Percentiles rank a stretch among this genome's conserved stretches.
phyloP scores from a whole-genome alignment of 495 filamentous ascomycete species.

The Lindgomyces ingoldianus region DNA sequence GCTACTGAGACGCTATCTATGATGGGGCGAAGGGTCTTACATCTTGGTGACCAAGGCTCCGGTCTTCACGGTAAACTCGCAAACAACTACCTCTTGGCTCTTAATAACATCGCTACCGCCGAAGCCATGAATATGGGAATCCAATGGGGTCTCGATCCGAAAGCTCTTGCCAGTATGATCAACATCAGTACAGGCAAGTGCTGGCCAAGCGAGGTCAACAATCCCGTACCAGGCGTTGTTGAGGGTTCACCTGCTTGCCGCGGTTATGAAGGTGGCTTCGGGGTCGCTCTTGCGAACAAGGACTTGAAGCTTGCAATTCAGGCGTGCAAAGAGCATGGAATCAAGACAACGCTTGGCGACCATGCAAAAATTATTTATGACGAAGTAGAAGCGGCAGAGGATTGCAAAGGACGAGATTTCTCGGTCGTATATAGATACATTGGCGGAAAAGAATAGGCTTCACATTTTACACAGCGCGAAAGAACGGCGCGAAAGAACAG shows the following conservation, averaged over 20 bases:
- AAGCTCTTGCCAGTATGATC: constrained; percentile 74
- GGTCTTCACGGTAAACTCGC: constrained; percentile 85
- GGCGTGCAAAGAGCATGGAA: constrained; percentile 37
- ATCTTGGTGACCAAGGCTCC: constrained; percentile 76
- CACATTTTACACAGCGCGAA: too few species aligned
- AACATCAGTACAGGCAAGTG: constrained; percentile 84
- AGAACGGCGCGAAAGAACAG: too few species aligned
- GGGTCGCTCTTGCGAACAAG: constrained; percentile 81
- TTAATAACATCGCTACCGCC: constrained; percentile 88
- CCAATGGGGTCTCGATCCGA: constrained; percentile 78
- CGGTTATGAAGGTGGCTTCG: constrained; percentile 81
- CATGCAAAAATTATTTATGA: constrained; percentile 45
- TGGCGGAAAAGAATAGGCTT: constrained; percentile 43
- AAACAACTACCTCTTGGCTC: constrained; percentile 89
- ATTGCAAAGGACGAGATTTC: constrained; percentile 47
- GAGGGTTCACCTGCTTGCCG: constrained; percentile 68
- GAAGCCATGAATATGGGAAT: constrained; percentile 94
- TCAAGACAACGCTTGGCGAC: constrained; percentile 40
- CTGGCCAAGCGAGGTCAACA: constrained; percentile 92
- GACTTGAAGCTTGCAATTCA: constrained; percentile 46
- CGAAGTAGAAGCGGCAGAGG: constrained; percentile 37
- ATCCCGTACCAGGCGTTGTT: constrained; percentile 84
- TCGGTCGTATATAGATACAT: constrained; percentile 49
- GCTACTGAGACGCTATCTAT: constrained; percentile 64
- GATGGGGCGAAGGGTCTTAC: constrained; percentile 81